A percentile compares a stretch with the other conserved stretches of the same genome.
Conservation (phyloP, 352 stramenopile species). For the Pythium utonaiense region DNA sequence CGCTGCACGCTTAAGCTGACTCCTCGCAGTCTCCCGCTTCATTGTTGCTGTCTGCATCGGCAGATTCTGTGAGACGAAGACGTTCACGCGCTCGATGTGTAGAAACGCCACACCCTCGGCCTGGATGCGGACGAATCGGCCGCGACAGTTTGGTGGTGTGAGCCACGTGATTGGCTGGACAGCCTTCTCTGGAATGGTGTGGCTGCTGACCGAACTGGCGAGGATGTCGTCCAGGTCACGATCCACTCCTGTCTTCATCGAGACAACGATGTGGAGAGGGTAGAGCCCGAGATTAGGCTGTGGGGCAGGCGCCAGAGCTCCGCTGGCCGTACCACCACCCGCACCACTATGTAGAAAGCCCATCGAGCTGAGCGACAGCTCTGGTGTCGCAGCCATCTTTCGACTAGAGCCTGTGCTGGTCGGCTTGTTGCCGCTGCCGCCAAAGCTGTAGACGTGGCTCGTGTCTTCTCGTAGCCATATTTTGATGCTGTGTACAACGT, state of each 20-base stretch:
- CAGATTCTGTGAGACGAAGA: constrained; percentile 37
- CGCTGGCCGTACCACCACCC: constrained; percentile 1
- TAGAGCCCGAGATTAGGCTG: constrained; percentile 30
- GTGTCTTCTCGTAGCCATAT: constrained; percentile 27
- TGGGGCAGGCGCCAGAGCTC: constrained; percentile 4
- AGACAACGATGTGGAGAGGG: constrained; percentile 50
- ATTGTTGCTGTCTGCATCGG: constrained; percentile 10
- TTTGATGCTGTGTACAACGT: constrained; percentile 31
- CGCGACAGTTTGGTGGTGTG: constrained; percentile 45
- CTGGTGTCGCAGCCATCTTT: constrained; percentile 9
- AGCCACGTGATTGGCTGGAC: constrained; percentile 39
- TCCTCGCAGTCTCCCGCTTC: constrained; percentile 14
- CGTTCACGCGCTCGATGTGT: constrained; percentile 59
- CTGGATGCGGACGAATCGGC: constrained; percentile 60
- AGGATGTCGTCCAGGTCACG: constrained; percentile 59
- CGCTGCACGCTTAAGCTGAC: constrained; percentile 40
- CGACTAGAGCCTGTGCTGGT: neutral
- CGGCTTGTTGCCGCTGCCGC: neutral
- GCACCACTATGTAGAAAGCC: constrained; percentile 15
- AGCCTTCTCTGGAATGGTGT: constrained; percentile 29
- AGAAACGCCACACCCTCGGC: constrained; percentile 38
- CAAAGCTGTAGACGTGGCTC: constrained; percentile 9
- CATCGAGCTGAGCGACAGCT: constrained; percentile 10
- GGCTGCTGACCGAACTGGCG: constrained; percentile 39
- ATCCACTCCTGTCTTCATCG: constrained; percentile 60